phyloP scores from a whole-genome alignment of 768 basidiomycete genomes.

The Podaxis carcinomalis region DNA sequence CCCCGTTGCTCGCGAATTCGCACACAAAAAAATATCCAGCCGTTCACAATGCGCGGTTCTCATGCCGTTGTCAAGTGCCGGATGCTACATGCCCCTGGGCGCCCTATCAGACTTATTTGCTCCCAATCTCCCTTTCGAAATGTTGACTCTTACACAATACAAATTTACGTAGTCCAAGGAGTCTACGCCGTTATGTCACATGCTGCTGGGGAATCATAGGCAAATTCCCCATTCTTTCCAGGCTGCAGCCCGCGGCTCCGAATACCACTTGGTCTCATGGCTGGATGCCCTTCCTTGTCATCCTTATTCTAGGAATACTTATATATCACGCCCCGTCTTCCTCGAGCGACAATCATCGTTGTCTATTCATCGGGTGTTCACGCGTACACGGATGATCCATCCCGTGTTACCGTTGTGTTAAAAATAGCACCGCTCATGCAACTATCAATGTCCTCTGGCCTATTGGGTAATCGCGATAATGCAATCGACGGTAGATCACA shows the following conservation, averaged over 20 bases:
- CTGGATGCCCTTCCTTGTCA: background rate
- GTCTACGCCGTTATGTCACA: background rate
- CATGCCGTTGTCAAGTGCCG: background rate
- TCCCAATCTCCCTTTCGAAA: background rate
- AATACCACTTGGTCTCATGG: background rate
- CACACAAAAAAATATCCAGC: background rate
- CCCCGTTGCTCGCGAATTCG: background rate
- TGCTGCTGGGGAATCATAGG: too few species aligned
- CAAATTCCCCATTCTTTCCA: background rate
- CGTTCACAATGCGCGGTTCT: background rate
- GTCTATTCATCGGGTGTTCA: background rate
- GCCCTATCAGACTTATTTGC: background rate
- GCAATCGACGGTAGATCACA: too few species aligned
- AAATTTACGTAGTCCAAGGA: background rate
- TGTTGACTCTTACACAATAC: background rate
- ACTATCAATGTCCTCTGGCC: background rate
- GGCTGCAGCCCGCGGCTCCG: background rate
- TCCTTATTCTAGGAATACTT: background rate
- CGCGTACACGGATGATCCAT: background rate
- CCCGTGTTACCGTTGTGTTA: background rate
- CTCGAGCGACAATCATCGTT: background rate
- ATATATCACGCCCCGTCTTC: background rate
- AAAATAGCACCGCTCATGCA: background rate
- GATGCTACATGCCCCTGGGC: background rate
- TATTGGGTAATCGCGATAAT: too few species aligned